phyloP scores from a whole-genome alignment of 176 grass and related monocot species.

The Alloteropsis semialata region DNA sequence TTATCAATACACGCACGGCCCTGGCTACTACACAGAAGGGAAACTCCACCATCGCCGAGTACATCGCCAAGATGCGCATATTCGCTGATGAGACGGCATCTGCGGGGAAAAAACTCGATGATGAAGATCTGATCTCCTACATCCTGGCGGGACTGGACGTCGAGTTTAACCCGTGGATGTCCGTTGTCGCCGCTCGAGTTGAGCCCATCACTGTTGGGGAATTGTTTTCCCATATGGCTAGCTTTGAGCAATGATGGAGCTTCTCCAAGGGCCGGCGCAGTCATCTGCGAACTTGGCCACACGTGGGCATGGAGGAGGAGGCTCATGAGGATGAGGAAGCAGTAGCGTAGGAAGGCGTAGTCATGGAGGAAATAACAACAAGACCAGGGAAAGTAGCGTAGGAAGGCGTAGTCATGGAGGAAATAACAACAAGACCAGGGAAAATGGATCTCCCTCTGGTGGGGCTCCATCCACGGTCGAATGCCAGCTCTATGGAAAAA shows the following conservation, averaged over 20 bases:
- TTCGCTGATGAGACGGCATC: background rate
- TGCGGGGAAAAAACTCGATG: background rate
- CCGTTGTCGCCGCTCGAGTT: background rate
- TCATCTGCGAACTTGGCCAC: background rate
- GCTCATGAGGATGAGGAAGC: too few relatives aligned
- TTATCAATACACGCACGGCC: background rate
- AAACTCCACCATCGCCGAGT: background rate
- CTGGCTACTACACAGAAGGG: background rate
- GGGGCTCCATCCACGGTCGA: too few relatives aligned
- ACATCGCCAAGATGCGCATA: background rate
- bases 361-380: too few relatives aligned
- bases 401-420: too few relatives aligned
- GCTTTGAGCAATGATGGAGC: background rate
- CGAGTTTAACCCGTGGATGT: background rate
- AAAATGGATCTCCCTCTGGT: too few relatives aligned
- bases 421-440: too few relatives aligned
- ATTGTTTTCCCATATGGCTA: background rate
- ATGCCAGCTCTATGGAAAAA: too few relatives aligned
- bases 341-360: too few relatives aligned
- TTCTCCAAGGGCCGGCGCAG: background rate
- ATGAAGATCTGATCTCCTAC: background rate
- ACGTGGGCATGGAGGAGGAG: background rate
- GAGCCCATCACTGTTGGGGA: background rate
- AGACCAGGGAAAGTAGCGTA: too few relatives aligned
- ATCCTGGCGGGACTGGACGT: background rate